Base-by-base conservation (phyloP, 305 asterid species). In the Petunia hybrid region DNA sequence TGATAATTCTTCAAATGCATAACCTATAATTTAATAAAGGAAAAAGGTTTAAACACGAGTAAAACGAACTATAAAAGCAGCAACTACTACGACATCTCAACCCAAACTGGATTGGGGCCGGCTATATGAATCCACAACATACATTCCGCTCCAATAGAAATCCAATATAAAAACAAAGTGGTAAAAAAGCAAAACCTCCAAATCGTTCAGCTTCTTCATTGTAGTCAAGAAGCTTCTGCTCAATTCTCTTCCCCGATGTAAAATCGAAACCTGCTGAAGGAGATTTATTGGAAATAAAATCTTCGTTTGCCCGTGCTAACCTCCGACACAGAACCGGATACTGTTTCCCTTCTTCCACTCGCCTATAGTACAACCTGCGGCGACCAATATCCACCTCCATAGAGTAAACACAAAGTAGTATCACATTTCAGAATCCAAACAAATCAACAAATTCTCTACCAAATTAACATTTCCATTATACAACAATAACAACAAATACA, bases 191-290 rank as follows among this genome's bases (percentile, higher is more conserved):
- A 65, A 48, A 85, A 91, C 98, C 98, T 84, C 98, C 98, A 85
- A 90, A 94, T 84, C 94, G 85, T 85, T 94, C 99, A 43, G 98
- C 98, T 91, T 96, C 99, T 86, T 92, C 87, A 85, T 96, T 96
- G 89, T 93, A 93, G 87, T 96, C 98, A 56, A 96, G 91, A 88
- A 96, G 85, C 88, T 85, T 94, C 84, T 96, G 97, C 92, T 96
- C 99, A 82, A 94, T 91, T 85, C 91, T 96, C 89, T 88, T 88
- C 57, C 98, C 99, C 1, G 98, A 89, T 35, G 91, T 92, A 84
- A 91, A 96, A 91, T 96, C 98, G 80, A 96, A 96, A 67, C 98
- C 98, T 80, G 97, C 92, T 42, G 99, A 89, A 1, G 99, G 97
- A 83, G 97, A 94, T 87, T 85, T 93, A 83, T 92, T 85, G 48